phyloP scores from a whole-genome alignment of 2,329 filamentous ascomycete species.

The Pleoardoris graminearum region DNA sequence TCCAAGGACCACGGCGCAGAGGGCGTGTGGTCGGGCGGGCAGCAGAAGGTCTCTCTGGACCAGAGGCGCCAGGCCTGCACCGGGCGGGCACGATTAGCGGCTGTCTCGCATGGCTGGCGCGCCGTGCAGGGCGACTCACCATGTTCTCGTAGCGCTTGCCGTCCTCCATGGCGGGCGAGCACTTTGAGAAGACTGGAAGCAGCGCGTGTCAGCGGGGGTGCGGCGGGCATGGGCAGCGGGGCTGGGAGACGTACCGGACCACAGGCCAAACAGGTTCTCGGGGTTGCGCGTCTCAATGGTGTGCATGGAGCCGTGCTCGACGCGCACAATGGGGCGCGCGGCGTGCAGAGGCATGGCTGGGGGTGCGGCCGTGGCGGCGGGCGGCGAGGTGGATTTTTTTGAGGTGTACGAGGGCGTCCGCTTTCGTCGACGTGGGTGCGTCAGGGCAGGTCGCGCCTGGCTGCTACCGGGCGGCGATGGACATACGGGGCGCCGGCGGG shows the following conservation, averaged over 20 bases:
- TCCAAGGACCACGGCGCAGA: constrained; percentile 41
- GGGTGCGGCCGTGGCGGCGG: constrained; percentile 14
- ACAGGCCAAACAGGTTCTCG: constrained; percentile 94
- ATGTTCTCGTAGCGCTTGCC: constrained; percentile 92
- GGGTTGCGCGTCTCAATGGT: constrained; percentile 92
- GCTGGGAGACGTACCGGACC: constrained; percentile 73
- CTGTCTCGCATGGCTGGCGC: background rate
- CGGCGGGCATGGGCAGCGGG: background rate
- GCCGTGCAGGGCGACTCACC: constrained; percentile 48
- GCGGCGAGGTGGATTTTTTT: constrained; percentile 10
- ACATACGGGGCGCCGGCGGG: constrained; percentile 4
- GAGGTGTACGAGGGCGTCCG: constrained; percentile 15
- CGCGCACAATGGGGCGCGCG: constrained; percentile 83
- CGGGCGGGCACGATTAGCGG: background rate
- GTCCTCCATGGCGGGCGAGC: constrained; percentile 90
- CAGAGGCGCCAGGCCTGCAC: constrained; percentile 76
- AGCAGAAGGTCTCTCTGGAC: constrained; percentile 92
- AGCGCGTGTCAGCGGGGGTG: constrained; percentile 25
- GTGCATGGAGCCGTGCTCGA: constrained; percentile 89
- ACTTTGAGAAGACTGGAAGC: constrained; percentile 81
- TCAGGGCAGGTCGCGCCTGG: constrained; percentile 21
- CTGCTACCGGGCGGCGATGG: constrained; percentile 12
- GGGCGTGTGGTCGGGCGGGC: constrained; percentile 61
- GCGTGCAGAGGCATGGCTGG: constrained; percentile 77
- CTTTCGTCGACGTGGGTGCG: constrained; percentile 24